Evolutionary conservation across 2,329 filamentous ascomycete species (phyloP).

Genomic region (Colletotrichum chlorophyti): DNA sequence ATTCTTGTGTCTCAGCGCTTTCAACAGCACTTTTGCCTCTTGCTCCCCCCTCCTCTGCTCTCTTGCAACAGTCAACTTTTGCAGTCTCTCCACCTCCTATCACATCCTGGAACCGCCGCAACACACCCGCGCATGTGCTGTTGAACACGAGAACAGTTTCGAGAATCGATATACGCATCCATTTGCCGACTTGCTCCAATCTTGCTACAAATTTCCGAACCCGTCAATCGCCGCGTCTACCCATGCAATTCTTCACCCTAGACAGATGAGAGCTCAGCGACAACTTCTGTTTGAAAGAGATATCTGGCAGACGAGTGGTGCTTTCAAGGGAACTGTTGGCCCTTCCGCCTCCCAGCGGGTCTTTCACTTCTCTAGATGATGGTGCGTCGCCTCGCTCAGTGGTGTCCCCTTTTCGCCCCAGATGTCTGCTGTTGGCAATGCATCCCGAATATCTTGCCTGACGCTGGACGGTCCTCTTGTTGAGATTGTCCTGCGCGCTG

Average conservation of each 20-base stretch:
- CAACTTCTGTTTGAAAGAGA: constrained; percentile 23
- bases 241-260: constrained; percentile 16
- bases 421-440: background rate
- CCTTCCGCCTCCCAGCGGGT: constrained; percentile 45
- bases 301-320: constrained; percentile 21
- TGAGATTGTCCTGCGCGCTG: background rate
- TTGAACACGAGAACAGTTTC: constrained; percentile 9
- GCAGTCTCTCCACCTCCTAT: constrained; percentile 17
- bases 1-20: constrained; percentile 14
- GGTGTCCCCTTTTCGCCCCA: too few species aligned
- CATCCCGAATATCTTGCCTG: background rate
- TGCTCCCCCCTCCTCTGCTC: constrained; percentile 7
- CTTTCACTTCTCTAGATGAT: constrained; percentile 53
- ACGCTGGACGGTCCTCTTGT: background rate
- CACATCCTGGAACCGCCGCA: constrained; percentile 12
- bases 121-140: constrained; percentile 14
- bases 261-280: constrained; percentile 27
- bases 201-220: background rate
- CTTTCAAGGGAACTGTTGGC: constrained; percentile 37
- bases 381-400: constrained; percentile 46
- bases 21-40: constrained; percentile 22
- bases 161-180: constrained; percentile 17
- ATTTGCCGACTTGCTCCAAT: background rate
- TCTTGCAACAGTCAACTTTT: constrained; percentile 20
- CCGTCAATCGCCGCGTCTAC: constrained; percentile 18